phyloP scores from a whole-genome alignment of 495 filamentous ascomycete genomes.

The Lophiotrema nucula region DNA sequence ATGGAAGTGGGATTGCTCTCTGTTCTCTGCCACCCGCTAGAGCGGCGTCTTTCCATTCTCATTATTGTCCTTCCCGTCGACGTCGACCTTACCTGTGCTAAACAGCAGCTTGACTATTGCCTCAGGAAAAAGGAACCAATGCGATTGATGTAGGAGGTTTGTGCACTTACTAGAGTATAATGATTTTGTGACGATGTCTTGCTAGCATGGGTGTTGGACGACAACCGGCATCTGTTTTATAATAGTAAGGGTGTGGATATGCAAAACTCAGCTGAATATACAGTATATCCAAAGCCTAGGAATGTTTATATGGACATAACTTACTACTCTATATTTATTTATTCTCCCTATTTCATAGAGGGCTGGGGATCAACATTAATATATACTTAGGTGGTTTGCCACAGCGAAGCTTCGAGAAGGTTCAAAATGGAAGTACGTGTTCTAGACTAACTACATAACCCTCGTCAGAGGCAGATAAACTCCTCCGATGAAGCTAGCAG shows the following conservation, averaged over 20 bases:
- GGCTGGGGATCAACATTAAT: slow-evolving; percentile 3
- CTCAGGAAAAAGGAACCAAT: too few relatives aligned
- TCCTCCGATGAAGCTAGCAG: slow-evolving; percentile 3
- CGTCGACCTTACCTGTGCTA: too few relatives aligned
- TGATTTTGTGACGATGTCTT: too few relatives aligned
- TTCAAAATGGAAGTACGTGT: slow-evolving; percentile 1
- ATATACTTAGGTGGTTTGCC: slow-evolving; percentile 4
- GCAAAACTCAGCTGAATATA: slow-evolving; percentile 11
- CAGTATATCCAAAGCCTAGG: neutral
- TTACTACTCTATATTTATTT: slow-evolving; percentile 2
- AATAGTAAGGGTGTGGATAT: slow-evolving; percentile 36
- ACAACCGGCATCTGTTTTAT: slow-evolving; percentile 29
- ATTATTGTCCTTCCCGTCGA: too few relatives aligned
- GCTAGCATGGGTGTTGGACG: slow-evolving; percentile 28
- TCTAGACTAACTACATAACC: neutral
- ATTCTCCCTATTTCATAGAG: slow-evolving; percentile 5
- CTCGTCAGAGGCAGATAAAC: slow-evolving; percentile 1
- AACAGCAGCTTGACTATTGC: too few relatives aligned
- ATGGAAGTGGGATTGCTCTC: too few relatives aligned
- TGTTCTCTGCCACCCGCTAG: too few relatives aligned
- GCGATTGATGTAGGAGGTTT: too few relatives aligned
- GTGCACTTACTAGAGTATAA: too few relatives aligned
- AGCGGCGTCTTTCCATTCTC: too few relatives aligned
- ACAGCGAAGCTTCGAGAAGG: slow-evolving; percentile 3
- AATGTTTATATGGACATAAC: neutral